phyloP scores from a whole-genome alignment of 2,329 filamentous ascomycete genomes.

The Ceratocystis diversiconidia region DNA sequence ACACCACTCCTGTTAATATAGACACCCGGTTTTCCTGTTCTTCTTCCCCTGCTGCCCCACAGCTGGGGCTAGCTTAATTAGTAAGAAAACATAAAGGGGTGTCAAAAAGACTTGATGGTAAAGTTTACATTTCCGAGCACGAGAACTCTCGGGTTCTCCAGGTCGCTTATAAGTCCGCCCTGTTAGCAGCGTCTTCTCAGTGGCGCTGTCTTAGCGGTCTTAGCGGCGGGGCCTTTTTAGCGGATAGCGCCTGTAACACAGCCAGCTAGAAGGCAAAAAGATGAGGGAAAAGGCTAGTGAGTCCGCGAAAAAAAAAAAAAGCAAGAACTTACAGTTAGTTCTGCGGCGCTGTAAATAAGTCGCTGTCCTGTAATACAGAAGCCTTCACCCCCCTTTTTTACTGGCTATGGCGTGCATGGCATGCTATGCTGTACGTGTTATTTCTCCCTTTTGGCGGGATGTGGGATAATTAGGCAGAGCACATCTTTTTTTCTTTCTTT shows the following conservation, averaged over 20 bases:
- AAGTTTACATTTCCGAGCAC: not conserved
- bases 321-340: not conserved
- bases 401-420: not conserved
- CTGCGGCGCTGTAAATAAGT: not conserved
- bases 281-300: no score
- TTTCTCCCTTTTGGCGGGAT: not conserved
- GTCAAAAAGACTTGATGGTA: no score
- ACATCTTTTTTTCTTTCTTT: not conserved
- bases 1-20: not conserved
- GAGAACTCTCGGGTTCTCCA: constrained; percentile 1
- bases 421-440: not conserved
- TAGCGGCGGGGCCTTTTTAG: not conserved
- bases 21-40: not conserved
- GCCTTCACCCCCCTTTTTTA: not conserved
- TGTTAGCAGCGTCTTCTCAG: not conserved
- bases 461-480: not conserved
- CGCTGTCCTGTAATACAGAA: not conserved
- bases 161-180: not conserved
- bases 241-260: not conserved
- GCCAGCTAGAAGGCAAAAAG: not conserved
- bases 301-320: no score
- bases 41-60: not conserved
- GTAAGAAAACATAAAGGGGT: no score
- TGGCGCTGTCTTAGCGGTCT: not conserved
- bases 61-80: no score